Percentiles rank a stretch among this genome's conserved stretches.
Evolutionary conservation across 2,329 filamentous ascomycete genomes (phyloP).

Genomic region (Sclerotinia sclerotiorum): DNA sequence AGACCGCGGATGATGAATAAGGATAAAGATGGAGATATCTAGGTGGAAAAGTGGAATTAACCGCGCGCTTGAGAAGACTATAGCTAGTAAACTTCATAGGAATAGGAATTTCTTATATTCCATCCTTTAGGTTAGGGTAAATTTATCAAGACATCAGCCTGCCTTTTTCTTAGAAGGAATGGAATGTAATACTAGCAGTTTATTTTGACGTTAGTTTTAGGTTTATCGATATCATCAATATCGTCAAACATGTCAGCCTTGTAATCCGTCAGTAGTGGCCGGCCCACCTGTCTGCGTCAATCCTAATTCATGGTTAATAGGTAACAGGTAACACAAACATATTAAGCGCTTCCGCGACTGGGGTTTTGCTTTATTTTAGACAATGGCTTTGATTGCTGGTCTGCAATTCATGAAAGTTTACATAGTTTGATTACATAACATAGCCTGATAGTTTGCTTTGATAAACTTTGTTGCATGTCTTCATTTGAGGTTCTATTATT

Average conservation of each 20-base stretch:
- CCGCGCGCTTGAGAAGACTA: not conserved
- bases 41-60: not conserved
- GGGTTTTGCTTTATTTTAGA: not conserved
- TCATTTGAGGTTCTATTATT: not conserved
- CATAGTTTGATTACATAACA: too few species aligned
- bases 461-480: not conserved
- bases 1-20: not conserved
- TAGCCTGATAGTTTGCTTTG: not conserved
- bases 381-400: not conserved
- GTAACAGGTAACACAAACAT: not conserved
- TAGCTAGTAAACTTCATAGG: not conserved
- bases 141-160: not conserved
- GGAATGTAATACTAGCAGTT: too few species aligned
- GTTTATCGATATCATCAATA: not conserved
- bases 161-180: not conserved
- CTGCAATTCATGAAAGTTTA: not conserved
- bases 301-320: not conserved
- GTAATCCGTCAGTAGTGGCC: not conserved
- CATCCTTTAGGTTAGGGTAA: too few species aligned
- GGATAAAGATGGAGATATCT: not conserved
- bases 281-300: not conserved
- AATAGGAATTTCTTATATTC: too few species aligned
- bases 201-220: not conserved
- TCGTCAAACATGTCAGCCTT: not conserved
- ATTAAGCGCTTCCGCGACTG: not conserved